Evolutionary conservation across 768 basidiomycete genomes (phyloP), one percentile per base, ranked within the genome.

Genomic region (Cantharellus cinnabarinus): DNA sequence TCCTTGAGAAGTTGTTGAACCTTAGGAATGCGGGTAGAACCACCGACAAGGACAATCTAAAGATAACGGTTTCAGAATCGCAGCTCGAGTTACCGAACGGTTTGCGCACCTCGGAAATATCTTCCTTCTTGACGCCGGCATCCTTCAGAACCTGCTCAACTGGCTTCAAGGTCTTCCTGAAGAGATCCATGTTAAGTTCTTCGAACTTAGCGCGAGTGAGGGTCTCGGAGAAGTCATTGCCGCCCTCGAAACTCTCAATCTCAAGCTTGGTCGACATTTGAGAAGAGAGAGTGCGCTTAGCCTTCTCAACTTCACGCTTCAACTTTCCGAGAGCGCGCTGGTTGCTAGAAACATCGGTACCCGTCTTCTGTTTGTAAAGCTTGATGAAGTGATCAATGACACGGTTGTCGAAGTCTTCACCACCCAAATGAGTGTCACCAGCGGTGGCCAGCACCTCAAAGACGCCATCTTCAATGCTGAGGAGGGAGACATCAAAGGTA

Each of bases 141-240:
- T 98, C 94, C 82, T 95, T 95, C 66, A 98, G 76, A 29, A 98
- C 94, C 72, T 97, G 94, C 72, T 97, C 93, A 62, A 98, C 94
- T 63, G 94, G 94, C 77, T 93, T 93, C 89, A 98, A 89, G 41
- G 94, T 99, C 80, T 94, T 94, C 68, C 94, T 79, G 86, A 99
- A 99, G 57, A 98, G 81, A 67, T 99, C 94, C 76, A 95, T 85
- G 81, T 94, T 95, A 64, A 97, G 78, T 71, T 98, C 93, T 71
- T 98, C 94, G 69, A 99, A 98, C 74, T 95, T 98, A 75, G 94
- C 94, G 58, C 94, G 82, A 58, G 94, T 98, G 40, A 98, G 80
- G 3, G 88, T 89, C 78, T 97, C 94, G 41, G 90, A 87, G 67
- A 97, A 89, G 76, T 99, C 94, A 66, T 94, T 93, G 63, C 94